Evolutionary conservation across 1,139 yeast genomes (phyloP), one percentile per base, ranked within the genome.

Genomic region (Geotrichum cucujoidarum): DNA sequence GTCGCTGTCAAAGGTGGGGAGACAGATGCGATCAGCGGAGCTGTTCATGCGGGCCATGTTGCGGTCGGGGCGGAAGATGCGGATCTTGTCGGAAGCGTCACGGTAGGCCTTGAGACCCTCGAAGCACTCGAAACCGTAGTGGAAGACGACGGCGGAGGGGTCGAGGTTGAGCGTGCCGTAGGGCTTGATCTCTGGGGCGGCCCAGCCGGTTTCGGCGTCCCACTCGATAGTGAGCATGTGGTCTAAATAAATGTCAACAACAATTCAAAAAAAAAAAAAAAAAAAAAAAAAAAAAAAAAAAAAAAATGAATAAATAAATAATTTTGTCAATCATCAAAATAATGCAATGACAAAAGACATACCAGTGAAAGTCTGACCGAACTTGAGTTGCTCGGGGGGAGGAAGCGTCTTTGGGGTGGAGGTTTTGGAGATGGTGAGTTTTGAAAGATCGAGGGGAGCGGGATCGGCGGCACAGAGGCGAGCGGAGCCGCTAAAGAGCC

Each of bases 41-140:
- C 79, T 76, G 73, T 87, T 87, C 88, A 92, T 81, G 69, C 98
- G 80, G 48, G 67, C 78, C 95, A 90, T 88, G 72, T 92, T 92
- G 76, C 76, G 85, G 65, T 87, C 86, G 29, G 95, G 85, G 67
- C 98, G 81, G 75, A 92, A 92, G 64, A 90, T 73, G 59, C 96
- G 78, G 59, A 88, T 74, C 54, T 83, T 69, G 57, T 80, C 84
- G 39, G 84, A 73, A 17, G 69, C 60, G 50, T 65, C 70, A 59
- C 80, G 77, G 76, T 89, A 92, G 6, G 97, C 97, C 74, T 92
- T 92, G 75, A 92, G 76, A 56, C 98, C 98, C 73, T 92, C 98
- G 60, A 92, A 92, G 57, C 92, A 77, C 68, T 89, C 96, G 64
- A 92, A 92, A 1, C 95, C 92, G 62, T 92, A 92, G 71, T 92